These are phyloP conservation scores for Nakaseomyces sp. DNA, from an alignment of 1,139 yeast genomes.

Conservation along the genomic window DNA sequence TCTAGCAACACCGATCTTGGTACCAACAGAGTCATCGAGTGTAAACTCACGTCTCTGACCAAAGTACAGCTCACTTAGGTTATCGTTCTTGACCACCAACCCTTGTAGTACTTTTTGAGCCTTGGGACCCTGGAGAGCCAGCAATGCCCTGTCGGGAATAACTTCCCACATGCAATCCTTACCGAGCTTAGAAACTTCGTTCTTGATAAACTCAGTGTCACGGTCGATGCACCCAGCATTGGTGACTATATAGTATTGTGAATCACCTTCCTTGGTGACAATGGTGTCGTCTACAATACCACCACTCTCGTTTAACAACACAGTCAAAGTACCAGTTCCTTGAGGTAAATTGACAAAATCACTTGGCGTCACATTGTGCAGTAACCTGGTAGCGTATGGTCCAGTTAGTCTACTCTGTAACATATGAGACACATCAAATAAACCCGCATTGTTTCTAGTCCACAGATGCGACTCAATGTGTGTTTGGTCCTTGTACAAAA, in stretches of 20 bases:
- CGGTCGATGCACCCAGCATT: slow-evolving; percentile 91
- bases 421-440: slow-evolving; percentile 97
- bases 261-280: slow-evolving; percentile 74
- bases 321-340: slow-evolving; percentile 66
- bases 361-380: slow-evolving; percentile 78
- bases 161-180: slow-evolving; percentile 48
- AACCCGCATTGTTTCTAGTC: slow-evolving; percentile 82
- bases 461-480: slow-evolving; percentile 92
- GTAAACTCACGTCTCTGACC: slow-evolving; percentile 59
- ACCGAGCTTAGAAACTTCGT: slow-evolving; percentile 32
- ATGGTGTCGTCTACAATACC: slow-evolving; percentile 87
- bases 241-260: slow-evolving; percentile 81
- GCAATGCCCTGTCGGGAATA: slow-evolving; percentile 58
- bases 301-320: slow-evolving; percentile 61
- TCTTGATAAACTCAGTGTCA: slow-evolving; percentile 56
- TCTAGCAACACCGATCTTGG: slow-evolving; percentile 62
- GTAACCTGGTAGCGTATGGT: slow-evolving; percentile 53
- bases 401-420: slow-evolving; percentile 78
- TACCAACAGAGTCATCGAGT: slow-evolving; percentile 34
- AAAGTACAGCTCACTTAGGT: slow-evolving; percentile 53
- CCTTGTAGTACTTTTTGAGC: slow-evolving; percentile 59
- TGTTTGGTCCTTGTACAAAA: slow-evolving; percentile 67
- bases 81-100: slow-evolving; percentile 42
- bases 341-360: slow-evolving; percentile 52
- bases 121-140: slow-evolving; percentile 90